Conservation (phyloP, 2,329 filamentous ascomycete species). For the Aspergillus amoenus region DNA sequence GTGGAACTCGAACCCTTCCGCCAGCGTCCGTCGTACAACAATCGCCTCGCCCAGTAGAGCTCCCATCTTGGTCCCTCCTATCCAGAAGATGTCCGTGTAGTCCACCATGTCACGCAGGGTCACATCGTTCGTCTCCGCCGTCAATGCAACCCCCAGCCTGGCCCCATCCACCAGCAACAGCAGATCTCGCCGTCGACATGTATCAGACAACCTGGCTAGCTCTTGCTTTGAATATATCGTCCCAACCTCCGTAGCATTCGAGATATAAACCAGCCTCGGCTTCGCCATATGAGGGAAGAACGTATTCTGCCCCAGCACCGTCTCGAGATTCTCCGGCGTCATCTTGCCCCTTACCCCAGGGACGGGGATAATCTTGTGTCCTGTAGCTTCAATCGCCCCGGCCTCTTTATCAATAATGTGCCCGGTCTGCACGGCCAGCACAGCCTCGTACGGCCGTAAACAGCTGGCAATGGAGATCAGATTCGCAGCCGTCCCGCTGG, state of each 20-base stretch:
- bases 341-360: slow-evolving; percentile 49
- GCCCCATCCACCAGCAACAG: slow-evolving; percentile 52
- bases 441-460: slow-evolving; percentile 51
- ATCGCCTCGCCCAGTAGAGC: slow-evolving; percentile 53
- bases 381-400: slow-evolving; percentile 52
- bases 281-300: slow-evolving; percentile 55
- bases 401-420: slow-evolving; percentile 53
- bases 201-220: slow-evolving; percentile 41
- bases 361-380: slow-evolving; percentile 54
- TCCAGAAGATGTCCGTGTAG: slow-evolving; percentile 55
- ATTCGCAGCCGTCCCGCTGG: slow-evolving; percentile 54
- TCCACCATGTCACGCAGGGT: slow-evolving; percentile 47
- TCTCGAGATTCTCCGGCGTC: slow-evolving; percentile 44
- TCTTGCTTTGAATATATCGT: slow-evolving; percentile 50
- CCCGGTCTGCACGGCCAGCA: slow-evolving; percentile 51
- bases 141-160: slow-evolving; percentile 46
- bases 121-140: slow-evolving; percentile 46
- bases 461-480: slow-evolving; percentile 54
- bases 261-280: slow-evolving; percentile 53
- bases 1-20: slow-evolving; percentile 52
- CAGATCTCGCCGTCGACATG: slow-evolving; percentile 44
- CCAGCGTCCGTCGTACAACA: slow-evolving; percentile 47
- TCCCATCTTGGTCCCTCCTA: slow-evolving; percentile 55
- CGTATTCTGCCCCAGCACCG: slow-evolving; percentile 49
- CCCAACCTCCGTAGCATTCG: slow-evolving; percentile 53